Base-by-base conservation (phyloP, 768 basidiomycete genomes). In the Thelephora ganbajun region DNA sequence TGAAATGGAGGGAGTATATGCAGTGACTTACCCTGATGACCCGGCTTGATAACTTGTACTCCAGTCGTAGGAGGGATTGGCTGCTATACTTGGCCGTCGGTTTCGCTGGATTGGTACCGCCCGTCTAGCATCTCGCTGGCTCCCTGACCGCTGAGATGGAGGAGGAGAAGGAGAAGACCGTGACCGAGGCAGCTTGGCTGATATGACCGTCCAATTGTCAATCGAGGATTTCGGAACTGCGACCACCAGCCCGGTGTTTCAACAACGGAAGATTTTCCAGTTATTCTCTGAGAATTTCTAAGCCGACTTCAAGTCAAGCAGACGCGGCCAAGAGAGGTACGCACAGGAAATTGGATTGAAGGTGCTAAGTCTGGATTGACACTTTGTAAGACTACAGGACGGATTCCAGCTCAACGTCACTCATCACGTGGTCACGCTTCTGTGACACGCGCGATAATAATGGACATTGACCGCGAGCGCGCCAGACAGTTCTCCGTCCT, bases 11-110 rank as follows among this genome's bases (percentile, higher is more conserved):
- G 11, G n/a, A 6, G 39, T 14, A 14, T 14, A 30, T 30, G 26
- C 26, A 30, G 19, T n/a, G 35, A 56, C 74, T 52, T 56, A 83
- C 84, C 82, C 77, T 9, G 85, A 88, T 33, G 85, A 85, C 41
- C 87, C 87, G 23, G 80, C 87, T 50, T 87, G 82, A 63, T 90
- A 90, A 54, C 86, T 89, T 11, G 86, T 88, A 57, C 84, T 90
- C 79, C 86, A 77, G 54, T 80, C 86, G 54, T 78, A 57, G 50
- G 62, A 63, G 35, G 54, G 52, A 23, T 60, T 51, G 19, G 58
- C 61, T 2, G 50, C 59, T 14, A 50, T 39, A 60, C 59, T 50
- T 43, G 56, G 45, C 61, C 62, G 48, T 68, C 65, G 54, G 60
- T 62, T 56, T 58, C 56, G 47, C 59, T 65, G 47, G 56, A 60